These are phyloP conservation scores for Ilyonectria destructans DNA, from an alignment of 2,329 filamentous ascomycete genomes.

Conservation along the genomic window DNA sequence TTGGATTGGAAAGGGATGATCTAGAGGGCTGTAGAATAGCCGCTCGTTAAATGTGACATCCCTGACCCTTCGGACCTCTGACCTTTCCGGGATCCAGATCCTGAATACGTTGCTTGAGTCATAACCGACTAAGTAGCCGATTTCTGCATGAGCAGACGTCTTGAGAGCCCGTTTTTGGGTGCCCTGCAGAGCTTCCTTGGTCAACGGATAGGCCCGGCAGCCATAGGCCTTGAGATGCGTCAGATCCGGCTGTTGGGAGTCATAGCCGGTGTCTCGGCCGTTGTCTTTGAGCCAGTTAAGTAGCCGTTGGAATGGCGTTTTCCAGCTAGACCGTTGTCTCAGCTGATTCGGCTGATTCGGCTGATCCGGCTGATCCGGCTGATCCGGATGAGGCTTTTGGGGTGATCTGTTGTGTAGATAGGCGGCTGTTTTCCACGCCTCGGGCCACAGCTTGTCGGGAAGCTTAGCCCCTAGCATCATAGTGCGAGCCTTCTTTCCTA, in stretches of 20 bases:
- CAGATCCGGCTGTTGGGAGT: constrained; percentile 6
- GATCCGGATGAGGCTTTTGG: constrained; percentile 1
- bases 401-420: constrained; percentile 29
- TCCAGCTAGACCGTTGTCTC: background rate
- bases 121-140: constrained; percentile 28
- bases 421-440: constrained; percentile 12
- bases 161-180: constrained; percentile 15
- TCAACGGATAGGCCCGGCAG: constrained; percentile 21
- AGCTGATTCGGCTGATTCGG: no score
- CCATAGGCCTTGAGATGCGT: constrained; percentile 18
- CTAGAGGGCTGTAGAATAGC: constrained; percentile 14
- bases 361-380: background rate
- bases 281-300: constrained; percentile 16
- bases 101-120: constrained; percentile 27
- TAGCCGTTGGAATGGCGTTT: constrained; percentile 10
- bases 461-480: no score
- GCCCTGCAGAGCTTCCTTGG: constrained; percentile 10
- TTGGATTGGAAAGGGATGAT: background rate
- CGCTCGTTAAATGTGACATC: constrained; percentile 25
- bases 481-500: no score
- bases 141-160: constrained; percentile 12
- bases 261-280: constrained; percentile 6
- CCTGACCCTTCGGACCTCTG: constrained; percentile 10
- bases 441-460: no score
- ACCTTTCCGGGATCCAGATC: constrained; percentile 13